Percentiles rank a stretch among this genome's conserved stretches.
phyloP scores from a whole-genome alignment of 2,329 filamentous ascomycete genomes.

The Cephalotrichum gorgonifer region DNA sequence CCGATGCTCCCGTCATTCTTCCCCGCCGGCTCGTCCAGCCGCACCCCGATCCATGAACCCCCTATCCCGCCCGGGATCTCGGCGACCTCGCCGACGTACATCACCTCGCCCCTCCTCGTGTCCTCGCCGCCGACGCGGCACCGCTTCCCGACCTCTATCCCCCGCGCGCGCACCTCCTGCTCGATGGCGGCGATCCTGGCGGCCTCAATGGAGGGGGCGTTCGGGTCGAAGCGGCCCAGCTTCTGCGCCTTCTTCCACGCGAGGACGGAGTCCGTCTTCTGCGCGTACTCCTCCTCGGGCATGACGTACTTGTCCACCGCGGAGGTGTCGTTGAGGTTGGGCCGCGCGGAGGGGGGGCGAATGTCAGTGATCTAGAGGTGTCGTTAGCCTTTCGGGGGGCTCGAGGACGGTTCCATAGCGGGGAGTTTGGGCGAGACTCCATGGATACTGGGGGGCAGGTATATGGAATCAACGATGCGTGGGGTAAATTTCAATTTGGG shows the following conservation, averaged over 20 bases:
- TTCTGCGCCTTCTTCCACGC: constrained; percentile 95
- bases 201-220: constrained; percentile 63
- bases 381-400: not conserved
- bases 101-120: constrained; percentile 56
- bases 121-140: constrained; percentile 61
- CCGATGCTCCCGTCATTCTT: constrained; percentile 72
- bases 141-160: constrained; percentile 52
- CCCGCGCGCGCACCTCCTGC: constrained; percentile 59
- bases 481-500: too few relatives aligned
- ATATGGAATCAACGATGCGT: too few relatives aligned
- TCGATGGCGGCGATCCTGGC: constrained; percentile 59
- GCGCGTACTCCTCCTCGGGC: constrained; percentile 76
- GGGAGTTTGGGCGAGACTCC: too few relatives aligned
- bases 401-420: not conserved
- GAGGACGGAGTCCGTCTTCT: constrained; percentile 76
- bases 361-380: constrained; percentile 61
- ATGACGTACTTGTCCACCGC: constrained; percentile 84
- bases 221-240: constrained; percentile 90
- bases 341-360: constrained; percentile 62
- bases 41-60: constrained; percentile 58
- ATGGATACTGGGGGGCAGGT: too few relatives aligned
- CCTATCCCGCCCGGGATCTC: constrained; percentile 59
- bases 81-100: constrained; percentile 62
- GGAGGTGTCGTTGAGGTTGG: constrained; percentile 73
- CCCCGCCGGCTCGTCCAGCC: constrained; percentile 69